Base-by-base conservation (phyloP, 2,329 filamentous ascomycete species). In the Calcarisporium arbuscula region DNA sequence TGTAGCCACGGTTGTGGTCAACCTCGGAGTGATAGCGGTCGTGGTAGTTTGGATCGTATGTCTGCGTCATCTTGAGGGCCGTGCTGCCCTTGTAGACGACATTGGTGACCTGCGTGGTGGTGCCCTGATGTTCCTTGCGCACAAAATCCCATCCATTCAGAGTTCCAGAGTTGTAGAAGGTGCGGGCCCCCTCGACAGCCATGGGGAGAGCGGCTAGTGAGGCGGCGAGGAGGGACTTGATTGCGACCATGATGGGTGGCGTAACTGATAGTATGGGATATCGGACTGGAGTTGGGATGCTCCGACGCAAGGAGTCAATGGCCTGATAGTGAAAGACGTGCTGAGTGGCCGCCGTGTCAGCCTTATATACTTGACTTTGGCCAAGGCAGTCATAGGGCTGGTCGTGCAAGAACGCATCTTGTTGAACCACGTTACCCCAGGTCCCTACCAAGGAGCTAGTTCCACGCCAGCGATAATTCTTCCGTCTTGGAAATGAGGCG, bases 1-100 rank as follows among this genome's bases (percentile, higher is more conserved):
- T 50, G 53, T 71, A 71, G 14, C 57, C 67, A 40, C 63, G 49
- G 44, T 61, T 51, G 41, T 62, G 57, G 38, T 57, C 53, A 10
- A 62, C 62, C 49, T 72, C 68, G 23, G 68, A 65, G 53, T 72
- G 67, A 50, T 70, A 72, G 8, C 67, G 65, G 15, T 60, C 65
- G 3, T 33, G 49, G 48, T 64, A 68, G 45, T 39, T 48, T 1
- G 57, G 22, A 39, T 65, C 57, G 50, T 66, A 65, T 22, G 53
- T 57, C 44, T 67, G 64, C 3, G 59, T 62, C 60, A 68, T 64
- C 44, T 67, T 65, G 40, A 70, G 56, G 6, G 65, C 52, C 0
- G 60, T 58, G 8, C 48, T 29, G 20, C 57, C 54, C 34, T 61
- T 51, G 50, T 60, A 65, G 16, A 51, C 44, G 10, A 62, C 50